Conservation (phyloP, 192 early-diverging fungal genomes). For the Backusella australiensis region DNA sequence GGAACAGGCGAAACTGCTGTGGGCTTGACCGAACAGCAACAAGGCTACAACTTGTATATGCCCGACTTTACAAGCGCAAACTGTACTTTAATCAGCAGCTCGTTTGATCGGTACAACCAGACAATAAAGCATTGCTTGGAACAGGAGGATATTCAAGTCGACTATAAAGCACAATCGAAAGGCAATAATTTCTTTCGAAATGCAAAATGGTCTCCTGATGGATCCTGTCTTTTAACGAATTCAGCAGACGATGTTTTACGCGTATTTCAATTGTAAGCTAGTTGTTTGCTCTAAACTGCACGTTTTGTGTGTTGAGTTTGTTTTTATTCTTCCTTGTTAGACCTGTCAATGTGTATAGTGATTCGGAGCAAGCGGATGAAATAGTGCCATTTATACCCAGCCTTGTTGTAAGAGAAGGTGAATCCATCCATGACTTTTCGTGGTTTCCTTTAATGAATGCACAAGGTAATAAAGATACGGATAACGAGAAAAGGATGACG, state of each 20-base stretch:
- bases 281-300: too few species aligned
- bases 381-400: not conserved
- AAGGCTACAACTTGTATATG: conserved; percentile 3
- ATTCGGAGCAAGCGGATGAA: not conserved
- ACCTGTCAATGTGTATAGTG: conserved; percentile 2
- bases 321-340: conserved; percentile 20
- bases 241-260: conserved; percentile 61
- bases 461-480: conserved; percentile 28
- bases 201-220: conserved; percentile 70
- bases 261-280: conserved; percentile 51
- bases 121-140: not conserved
- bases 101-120: not conserved
- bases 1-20: not conserved
- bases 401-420: conserved; percentile 41
- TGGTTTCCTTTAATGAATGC: conserved; percentile 65
- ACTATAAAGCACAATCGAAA: not conserved
- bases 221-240: conserved; percentile 57
- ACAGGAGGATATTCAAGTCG: not conserved
- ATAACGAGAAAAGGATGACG: not conserved
- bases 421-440: conserved; percentile 57
- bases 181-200: conserved; percentile 59
- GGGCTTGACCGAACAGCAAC: not conserved
- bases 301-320: not conserved
- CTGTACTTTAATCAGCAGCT: not conserved
- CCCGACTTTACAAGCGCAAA: not conserved